phyloP scores from a whole-genome alignment of 1,139 yeast genomes.

The Geotrichum cucujoidarum region DNA sequence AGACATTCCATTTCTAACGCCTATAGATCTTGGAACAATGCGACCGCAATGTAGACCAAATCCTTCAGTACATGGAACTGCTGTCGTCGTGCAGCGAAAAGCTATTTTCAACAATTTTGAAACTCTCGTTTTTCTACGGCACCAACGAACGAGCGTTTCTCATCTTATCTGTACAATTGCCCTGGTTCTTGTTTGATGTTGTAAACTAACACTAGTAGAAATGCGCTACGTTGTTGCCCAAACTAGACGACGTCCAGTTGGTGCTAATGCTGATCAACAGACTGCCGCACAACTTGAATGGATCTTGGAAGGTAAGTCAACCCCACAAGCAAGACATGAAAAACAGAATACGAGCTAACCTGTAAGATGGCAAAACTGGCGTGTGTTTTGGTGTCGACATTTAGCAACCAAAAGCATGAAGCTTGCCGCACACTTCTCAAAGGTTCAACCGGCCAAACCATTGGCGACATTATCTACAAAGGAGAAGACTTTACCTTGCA shows the following conservation, averaged over 20 bases:
- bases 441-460: neutral
- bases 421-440: conserved; percentile 15
- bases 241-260: conserved; percentile 11
- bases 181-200: neutral
- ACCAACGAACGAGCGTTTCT: conserved; percentile 17
- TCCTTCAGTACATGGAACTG: conserved; percentile 5
- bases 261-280: conserved; percentile 16
- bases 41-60: conserved; percentile 9
- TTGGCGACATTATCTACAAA: conserved; percentile 12
- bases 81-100: conserved; percentile 13
- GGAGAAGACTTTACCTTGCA: conserved; percentile 16
- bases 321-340: neutral
- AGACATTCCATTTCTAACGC: neutral
- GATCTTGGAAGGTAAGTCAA: conserved; percentile 18
- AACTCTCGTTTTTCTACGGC: conserved; percentile 19
- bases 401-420: conserved; percentile 15
- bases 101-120: conserved; percentile 10
- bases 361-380: conserved; percentile 19
- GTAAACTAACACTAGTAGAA: conserved; percentile 9
- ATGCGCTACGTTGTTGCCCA: conserved; percentile 11
- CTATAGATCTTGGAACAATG: conserved; percentile 8
- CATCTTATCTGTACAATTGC: conserved; percentile 13
- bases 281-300: conserved; percentile 10
- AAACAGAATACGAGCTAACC: neutral
- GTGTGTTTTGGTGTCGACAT: conserved; percentile 9